phyloP scores from a whole-genome alignment of 306 rosid genomes.

The Alnus rubra region DNA sequence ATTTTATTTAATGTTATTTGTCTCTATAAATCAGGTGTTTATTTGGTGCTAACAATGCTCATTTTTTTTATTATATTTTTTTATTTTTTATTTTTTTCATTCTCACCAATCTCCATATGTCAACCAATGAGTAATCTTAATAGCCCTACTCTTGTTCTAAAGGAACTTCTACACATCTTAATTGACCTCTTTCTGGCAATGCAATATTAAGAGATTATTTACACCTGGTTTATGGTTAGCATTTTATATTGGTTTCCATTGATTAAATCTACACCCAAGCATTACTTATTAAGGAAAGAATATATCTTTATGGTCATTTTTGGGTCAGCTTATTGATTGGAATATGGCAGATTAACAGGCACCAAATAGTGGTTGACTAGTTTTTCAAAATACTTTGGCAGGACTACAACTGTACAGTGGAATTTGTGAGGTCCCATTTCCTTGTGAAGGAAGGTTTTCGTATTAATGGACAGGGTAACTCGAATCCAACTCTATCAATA shows the following conservation, averaged over 20 bases:
- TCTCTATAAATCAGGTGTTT: no score
- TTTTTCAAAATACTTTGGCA: conserved; percentile 52
- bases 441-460: conserved; percentile 90
- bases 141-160: neutral
- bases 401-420: conserved; percentile 80
- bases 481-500: conserved; percentile 88
- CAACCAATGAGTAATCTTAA: neutral
- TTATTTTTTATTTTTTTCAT: no score
- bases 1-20: no score
- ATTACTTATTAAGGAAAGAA: neutral
- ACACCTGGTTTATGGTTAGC: neutral
- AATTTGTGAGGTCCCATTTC: conserved; percentile 94
- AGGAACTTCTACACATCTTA: neutral
- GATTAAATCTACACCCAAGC: neutral
- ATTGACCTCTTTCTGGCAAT: neutral
- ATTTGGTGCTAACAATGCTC: no score
- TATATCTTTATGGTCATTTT: conserved; percentile 23
- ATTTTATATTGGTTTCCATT: neutral
- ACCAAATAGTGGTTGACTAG: conserved; percentile 24
- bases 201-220: neutral
- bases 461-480: conserved; percentile 57
- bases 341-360: conserved; percentile 5
- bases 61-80: no score
- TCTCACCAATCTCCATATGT: no score
- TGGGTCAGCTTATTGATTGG: conserved; percentile 19